Conservation (phyloP, 1,284 basidiomycete species). For the Trichosporon coremiiforme region DNA sequence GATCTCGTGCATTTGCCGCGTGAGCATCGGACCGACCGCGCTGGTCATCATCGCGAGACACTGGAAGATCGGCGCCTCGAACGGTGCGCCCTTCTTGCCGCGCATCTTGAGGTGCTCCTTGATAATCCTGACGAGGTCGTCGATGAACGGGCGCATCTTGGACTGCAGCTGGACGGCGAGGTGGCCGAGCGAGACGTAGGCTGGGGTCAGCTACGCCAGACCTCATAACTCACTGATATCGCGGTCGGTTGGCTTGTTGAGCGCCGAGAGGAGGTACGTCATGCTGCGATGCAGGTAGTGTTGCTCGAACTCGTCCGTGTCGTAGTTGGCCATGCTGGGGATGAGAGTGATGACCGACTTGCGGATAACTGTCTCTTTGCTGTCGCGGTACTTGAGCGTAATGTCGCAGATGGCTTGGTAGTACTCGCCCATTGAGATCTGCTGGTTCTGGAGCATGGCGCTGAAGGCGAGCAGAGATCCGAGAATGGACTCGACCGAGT, state of each 20-base stretch:
- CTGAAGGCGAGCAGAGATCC: constrained; percentile 91
- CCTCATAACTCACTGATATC: constrained; percentile 67
- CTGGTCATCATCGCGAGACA: constrained; percentile 95
- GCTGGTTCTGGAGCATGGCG: constrained; percentile 87
- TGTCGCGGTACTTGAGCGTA: constrained; percentile 84
- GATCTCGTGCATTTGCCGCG: constrained; percentile 92
- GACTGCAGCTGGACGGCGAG: constrained; percentile 88
- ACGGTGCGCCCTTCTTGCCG: constrained; percentile 89
- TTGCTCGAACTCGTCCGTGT: constrained; percentile 85
- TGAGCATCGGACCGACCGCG: constrained; percentile 93
- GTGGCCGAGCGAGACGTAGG: constrained; percentile 95
- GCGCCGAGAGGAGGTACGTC: constrained; percentile 81
- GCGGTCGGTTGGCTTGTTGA: constrained; percentile 86
- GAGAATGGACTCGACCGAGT: constrained; percentile 77
- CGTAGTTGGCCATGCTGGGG: constrained; percentile 90
- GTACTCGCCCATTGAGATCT: constrained; percentile 92
- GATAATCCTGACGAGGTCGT: constrained; percentile 86
- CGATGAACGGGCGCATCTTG: constrained; percentile 94
- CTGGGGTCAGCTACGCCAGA: constrained; percentile 54
- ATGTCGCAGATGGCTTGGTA: constrained; percentile 88
- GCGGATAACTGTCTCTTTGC: constrained; percentile 80
- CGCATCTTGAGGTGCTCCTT: constrained; percentile 82
- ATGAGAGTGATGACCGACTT: constrained; percentile 93
- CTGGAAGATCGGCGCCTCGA: constrained; percentile 96
- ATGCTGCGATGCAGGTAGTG: constrained; percentile 88